Percentiles rank a stretch among this genome's conserved stretches.
These are phyloP conservation scores for Plantago coronopus DNA, from an alignment of 305 asterid species.

Conservation along the genomic window DNA sequence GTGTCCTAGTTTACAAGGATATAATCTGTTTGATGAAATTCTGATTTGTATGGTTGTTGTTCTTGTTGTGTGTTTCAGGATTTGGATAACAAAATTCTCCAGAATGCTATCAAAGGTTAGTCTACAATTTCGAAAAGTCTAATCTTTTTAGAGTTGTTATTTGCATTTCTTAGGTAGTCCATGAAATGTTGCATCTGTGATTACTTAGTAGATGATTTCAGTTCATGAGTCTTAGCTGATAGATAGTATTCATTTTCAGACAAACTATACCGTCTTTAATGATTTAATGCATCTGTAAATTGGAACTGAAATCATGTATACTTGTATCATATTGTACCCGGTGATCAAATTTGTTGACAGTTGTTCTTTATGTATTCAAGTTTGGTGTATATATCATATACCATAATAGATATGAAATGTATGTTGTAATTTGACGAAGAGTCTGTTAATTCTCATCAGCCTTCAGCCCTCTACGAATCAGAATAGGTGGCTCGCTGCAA, in stretches of 20 bases:
- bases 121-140: too few species aligned
- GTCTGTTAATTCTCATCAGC: slow-evolving; percentile 34
- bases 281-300: too few species aligned
- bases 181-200: background rate
- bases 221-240: too few species aligned
- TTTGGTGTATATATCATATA: too few species aligned
- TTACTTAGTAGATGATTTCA: too few species aligned
- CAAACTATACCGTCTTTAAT: too few species aligned
- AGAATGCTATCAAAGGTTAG: slow-evolving; percentile 70
- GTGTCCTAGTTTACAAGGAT: background rate
- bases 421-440: background rate
- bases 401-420: background rate
- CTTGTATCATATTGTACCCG: background rate
- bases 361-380: too few species aligned
- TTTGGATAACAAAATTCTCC: slow-evolving; percentile 56
- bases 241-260: too few species aligned
- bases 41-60: background rate
- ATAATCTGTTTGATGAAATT: background rate
- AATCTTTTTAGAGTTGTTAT: background rate
- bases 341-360: background rate
- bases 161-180: background rate
- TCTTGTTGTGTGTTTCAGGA: slow-evolving; percentile 41
- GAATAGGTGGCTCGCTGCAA: slow-evolving; percentile 79
- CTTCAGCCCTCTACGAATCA: slow-evolving; percentile 51
- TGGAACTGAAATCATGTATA: too few species aligned